Evolutionary conservation across 768 basidiomycete genomes (phyloP).

Genomic region (Imleria badia): DNA sequence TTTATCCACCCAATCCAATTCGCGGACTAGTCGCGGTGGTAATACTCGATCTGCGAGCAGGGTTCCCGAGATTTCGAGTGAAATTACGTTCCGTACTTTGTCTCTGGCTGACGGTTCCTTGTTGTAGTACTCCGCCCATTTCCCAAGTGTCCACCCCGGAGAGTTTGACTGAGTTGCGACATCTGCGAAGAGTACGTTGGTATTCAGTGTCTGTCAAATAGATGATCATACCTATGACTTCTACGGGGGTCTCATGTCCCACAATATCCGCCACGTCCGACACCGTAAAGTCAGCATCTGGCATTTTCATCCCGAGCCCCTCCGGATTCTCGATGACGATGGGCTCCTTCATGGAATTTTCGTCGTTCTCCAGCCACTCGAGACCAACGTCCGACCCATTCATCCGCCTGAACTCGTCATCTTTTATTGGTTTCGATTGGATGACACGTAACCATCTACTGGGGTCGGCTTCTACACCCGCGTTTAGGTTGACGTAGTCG

Average conservation of each 20-base stretch:
- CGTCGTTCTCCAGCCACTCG: conserved; percentile 74
- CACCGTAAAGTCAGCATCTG: conserved; percentile 66
- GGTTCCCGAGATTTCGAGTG: conserved; percentile 89
- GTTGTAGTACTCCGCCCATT: conserved; percentile 88
- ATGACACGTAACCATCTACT: conserved; percentile 67
- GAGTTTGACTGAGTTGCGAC: conserved; percentile 84
- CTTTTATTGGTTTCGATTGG: conserved; percentile 62
- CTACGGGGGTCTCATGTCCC: conserved; percentile 75
- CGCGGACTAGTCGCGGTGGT: conserved; percentile 81
- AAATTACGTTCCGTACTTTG: conserved; percentile 94
- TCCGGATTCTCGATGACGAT: conserved; percentile 76
- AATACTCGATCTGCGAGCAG: conserved; percentile 73
- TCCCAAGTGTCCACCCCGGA: conserved; percentile 85
- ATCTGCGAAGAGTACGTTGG: conserved; percentile 44
- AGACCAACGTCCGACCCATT: conserved; percentile 62
- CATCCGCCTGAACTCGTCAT: conserved; percentile 66
- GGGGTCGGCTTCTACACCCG: conserved; percentile 60
- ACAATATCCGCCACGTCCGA: conserved; percentile 77
- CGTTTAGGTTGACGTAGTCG: conserved; percentile 77
- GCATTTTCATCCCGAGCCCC: conserved; percentile 91
- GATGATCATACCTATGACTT: conserved; percentile 78
- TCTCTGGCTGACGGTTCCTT: conserved; percentile 67
- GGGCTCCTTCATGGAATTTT: conserved; percentile 76
- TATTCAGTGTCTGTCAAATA: neutral
- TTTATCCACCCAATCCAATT: conserved; percentile 96